Base-by-base conservation (phyloP, 306 rosid genomes). In the Begonia masoniana region DNA sequence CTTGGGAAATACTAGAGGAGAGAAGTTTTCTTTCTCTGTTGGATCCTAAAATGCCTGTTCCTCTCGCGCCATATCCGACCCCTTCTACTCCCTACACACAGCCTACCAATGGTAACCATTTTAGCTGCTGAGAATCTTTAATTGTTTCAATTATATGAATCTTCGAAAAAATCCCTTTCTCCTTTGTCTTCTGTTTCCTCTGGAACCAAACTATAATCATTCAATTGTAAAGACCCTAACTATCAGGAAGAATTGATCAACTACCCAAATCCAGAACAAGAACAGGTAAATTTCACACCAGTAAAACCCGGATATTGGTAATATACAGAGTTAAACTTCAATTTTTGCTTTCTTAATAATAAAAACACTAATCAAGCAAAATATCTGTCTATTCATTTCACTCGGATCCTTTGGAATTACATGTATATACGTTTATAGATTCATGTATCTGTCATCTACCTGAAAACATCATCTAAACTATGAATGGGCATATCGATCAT, bases 31-130 rank as follows among this genome's bases (percentile, higher is more conserved):
- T 63, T 51, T 2, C 50, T 74, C 53, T 49, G 79, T 76, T 16
- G 46, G 23, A 49, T 49, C 54, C 51, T 50, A 53, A 62, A 86
- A 92, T 92, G 99, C 99, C 99, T 77, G 96, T 92, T 79, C 99
- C 96, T 67, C 99, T 92, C 81, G 99, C 96, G 0, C 99, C 99
- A 15, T 91, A 86, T 60, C 99, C 99, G 13, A 68, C 88, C 19
- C 82, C 88, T 52, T 79, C 86, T 48, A 61, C 81, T 49, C 96
- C 83, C 23, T 83, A 78, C 66, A 35, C 94, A 35, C 77, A 86
- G 26, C 76, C 95, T 69, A 57, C 95, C 69, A 83, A 79, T 74
- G 96, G 95, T 85, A 84, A 58, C 65, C 47, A 50, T 58, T 57
- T 63, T 67, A 55, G 31, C 42, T 21, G 23, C 54, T 51, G 49